These are phyloP conservation scores for Jatropha podagrica DNA, from an alignment of 441 rosid species.

Conservation along the genomic window DNA sequence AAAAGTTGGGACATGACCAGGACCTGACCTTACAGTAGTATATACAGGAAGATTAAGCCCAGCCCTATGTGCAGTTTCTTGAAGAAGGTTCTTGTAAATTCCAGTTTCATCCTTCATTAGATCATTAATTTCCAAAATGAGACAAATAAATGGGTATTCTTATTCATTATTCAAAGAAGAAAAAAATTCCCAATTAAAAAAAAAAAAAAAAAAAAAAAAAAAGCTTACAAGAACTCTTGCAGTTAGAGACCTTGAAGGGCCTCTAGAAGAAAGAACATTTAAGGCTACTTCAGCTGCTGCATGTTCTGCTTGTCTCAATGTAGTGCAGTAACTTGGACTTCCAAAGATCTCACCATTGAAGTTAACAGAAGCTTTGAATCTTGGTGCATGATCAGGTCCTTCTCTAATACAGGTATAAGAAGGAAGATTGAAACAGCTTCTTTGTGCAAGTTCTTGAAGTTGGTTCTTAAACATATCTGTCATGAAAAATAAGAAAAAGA, in stretches of 20 bases:
- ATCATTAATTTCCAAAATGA: conserved; percentile 1
- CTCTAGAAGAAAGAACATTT: conserved; percentile 50
- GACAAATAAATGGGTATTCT: conserved; percentile 6
- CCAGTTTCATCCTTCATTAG: conserved; percentile 76
- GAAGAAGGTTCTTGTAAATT: conserved; percentile 73
- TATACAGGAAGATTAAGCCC: conserved; percentile 72
- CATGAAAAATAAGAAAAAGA: neutral
- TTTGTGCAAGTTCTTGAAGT: conserved; percentile 84
- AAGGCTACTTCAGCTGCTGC: conserved; percentile 77
- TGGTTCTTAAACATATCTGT: conserved; percentile 81
- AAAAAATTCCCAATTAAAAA: conserved; percentile 1
- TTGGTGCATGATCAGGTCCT: conserved; percentile 94
- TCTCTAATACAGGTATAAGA: conserved; percentile 68
- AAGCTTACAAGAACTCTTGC: conserved; percentile 66
- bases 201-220: neutral
- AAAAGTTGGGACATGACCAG: conserved; percentile 70
- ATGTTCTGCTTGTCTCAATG: conserved; percentile 81
- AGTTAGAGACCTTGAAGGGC: conserved; percentile 64
- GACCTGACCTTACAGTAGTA: conserved; percentile 78
- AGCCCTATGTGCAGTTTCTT: conserved; percentile 79
- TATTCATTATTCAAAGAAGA: conserved; percentile 2
- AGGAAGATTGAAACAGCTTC: conserved; percentile 87
- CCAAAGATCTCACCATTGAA: conserved; percentile 82
- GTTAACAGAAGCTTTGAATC: conserved; percentile 74
- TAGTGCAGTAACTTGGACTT: conserved; percentile 57